Percentiles rank a stretch among this genome's conserved stretches.
Conservation (phyloP, 306 rosid genomes). For the Rosa multiflora region DNA sequence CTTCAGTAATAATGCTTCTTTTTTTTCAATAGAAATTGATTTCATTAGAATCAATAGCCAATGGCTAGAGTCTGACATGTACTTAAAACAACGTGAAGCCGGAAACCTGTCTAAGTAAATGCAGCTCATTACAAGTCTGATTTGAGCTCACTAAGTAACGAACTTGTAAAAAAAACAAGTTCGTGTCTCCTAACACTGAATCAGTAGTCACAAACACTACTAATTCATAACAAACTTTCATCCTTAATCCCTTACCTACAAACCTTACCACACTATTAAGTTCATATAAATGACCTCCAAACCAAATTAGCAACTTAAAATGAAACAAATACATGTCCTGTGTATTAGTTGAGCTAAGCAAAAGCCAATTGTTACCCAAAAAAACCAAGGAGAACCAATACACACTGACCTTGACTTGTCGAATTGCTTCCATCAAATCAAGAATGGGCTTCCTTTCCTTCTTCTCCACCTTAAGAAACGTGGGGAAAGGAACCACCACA, state of each 20-base stretch:
- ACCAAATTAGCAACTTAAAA: not conserved
- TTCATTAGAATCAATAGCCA: no score
- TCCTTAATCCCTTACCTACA: not conserved
- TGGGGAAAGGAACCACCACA: conserved; percentile 68
- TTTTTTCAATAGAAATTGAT: no score
- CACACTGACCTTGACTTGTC: conserved; percentile 74
- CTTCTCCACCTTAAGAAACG: conserved; percentile 57
- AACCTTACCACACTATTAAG: not conserved
- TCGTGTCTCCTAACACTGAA: not conserved
- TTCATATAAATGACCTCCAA: not conserved
- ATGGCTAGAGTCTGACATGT: no score
- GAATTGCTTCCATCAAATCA: conserved; percentile 81
- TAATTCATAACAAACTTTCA: not conserved
- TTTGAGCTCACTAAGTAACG: no score
- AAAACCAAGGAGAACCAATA: conserved; percentile 10
- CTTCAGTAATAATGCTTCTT: no score
- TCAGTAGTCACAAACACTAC: not conserved
- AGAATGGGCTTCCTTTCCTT: conserved; percentile 61
- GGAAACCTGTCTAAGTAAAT: no score
- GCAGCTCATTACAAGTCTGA: no score
- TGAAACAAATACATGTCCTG: not conserved
- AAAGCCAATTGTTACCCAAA: conserved; percentile 1
- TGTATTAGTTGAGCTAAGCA: not conserved
- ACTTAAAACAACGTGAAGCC: no score
- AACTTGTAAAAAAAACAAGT: no score